Evolutionary conservation across 202 grass and related monocot genomes (phyloP), one percentile per base, ranked within the genome.

Genomic region (Dendrocalamus latiflorus): DNA sequence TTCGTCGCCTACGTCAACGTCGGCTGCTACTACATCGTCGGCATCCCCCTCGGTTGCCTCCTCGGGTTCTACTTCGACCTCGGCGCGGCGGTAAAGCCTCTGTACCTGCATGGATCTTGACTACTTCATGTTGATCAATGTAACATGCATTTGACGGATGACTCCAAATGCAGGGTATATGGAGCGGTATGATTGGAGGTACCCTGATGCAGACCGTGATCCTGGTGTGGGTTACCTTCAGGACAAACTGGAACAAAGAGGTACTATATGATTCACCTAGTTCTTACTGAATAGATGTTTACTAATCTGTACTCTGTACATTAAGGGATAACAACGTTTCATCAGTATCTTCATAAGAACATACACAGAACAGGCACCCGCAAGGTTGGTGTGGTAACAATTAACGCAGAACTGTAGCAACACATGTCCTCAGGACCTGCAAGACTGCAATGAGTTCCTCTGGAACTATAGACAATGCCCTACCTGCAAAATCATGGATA

Each of bases 1-100:
- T 91, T 94, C 25, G 88, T 94, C 43, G 91, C 91, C 6, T 94
- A 91, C 42, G 91, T 94, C 26, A 94, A 94, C 37, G 80, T 94
- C 2, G 91, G 86, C 2, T 94, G 91, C 67, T 94, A 94, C 38
- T 94, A 94, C 37, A 15, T 88, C 18, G 67, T 94, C 18, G 91
- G 91, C 5, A 30, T 94, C 38, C 91, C 91, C 18, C 53, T 87
- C 6, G 91, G 91, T 12, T 50, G 49, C 25, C 64, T 94, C 9
- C 81, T 94, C 0, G 89, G 91, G 49, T 91, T 94, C n/a, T n/a
- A n/a, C n/a, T n/a, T n/a, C n/a, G n/a, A n/a, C n/a, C n/a, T n/a
- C n/a, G n/a, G n/a, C n/a, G 83, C 84, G 1, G 83, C 86, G 83
- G 91, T 94, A 82, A 43, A 71, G 9, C 5, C 13, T 45, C 15